A percentile compares a stretch with the other conserved stretches of the same genome.
Conservation (phyloP, 129 eudicot species). For the Flaveria sonorensis region DNA sequence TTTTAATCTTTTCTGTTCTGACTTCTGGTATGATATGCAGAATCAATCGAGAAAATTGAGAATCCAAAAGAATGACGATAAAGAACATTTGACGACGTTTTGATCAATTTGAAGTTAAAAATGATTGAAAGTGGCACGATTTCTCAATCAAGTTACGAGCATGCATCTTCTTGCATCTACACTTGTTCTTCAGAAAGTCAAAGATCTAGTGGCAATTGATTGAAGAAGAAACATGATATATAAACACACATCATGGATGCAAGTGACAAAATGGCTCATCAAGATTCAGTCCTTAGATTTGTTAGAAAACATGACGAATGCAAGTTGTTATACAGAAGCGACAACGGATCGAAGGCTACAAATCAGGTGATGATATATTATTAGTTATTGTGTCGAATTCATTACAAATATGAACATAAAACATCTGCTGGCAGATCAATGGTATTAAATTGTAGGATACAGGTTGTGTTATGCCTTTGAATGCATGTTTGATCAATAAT, state of each 20-base stretch:
- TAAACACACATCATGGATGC: conserved; percentile 19
- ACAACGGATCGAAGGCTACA: conserved; percentile 22
- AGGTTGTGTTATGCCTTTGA: not conserved
- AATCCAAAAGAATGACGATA: conserved; percentile 24
- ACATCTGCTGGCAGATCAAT: conserved; percentile 25
- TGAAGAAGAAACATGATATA: conserved; percentile 13
- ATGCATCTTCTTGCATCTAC: not conserved
- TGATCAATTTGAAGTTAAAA: conserved; percentile 34
- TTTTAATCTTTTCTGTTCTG: conserved; percentile 13
- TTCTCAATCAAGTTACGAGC: conserved; percentile 54
- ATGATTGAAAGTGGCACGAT: conserved; percentile 31
- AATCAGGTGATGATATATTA: conserved; percentile 47
- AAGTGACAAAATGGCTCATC: conserved; percentile 20
- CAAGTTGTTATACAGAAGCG: conserved; percentile 22
- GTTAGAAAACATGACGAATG: conserved; percentile 2
- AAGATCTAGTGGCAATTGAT: not conserved
- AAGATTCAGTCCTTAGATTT: conserved; percentile 22
- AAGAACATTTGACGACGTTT: conserved; percentile 35
- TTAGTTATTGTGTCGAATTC: conserved; percentile 28
- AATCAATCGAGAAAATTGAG: conserved; percentile 40
- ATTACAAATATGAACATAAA: conserved; percentile 37
- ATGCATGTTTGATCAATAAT: not conserved
- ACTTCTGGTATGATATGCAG: conserved; percentile 37
- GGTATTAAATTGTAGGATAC: too few relatives aligned
- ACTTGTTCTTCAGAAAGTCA: too few relatives aligned